phyloP scores from a whole-genome alignment of 768 basidiomycete genomes.

The Agaricus subrufescens region DNA sequence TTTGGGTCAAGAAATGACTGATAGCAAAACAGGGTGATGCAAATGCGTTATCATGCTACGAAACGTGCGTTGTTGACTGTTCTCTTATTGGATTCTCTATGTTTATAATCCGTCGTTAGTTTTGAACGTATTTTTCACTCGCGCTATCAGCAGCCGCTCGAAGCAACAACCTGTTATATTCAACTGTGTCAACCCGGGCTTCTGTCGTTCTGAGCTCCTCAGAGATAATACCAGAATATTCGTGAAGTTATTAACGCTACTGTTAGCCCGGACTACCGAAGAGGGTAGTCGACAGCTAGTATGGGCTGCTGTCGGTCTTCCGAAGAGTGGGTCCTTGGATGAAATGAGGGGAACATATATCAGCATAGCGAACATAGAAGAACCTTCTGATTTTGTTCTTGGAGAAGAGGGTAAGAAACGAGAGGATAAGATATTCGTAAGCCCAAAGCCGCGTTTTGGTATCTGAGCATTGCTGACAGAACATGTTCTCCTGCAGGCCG shows the following conservation, averaged over 20 bases:
- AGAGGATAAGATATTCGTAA: constrained; percentile 27
- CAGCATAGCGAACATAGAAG: constrained; percentile 17
- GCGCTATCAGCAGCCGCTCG: constrained; percentile 30
- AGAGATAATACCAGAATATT: background rate
- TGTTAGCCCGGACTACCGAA: constrained; percentile 34
- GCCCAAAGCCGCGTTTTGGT: background rate
- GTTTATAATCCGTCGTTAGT: constrained; percentile 21
- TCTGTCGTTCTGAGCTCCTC: constrained; percentile 32
- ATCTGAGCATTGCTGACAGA: too few relatives aligned
- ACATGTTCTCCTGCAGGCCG: background rate
- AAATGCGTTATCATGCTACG: constrained; percentile 22
- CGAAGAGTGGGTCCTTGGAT: background rate
- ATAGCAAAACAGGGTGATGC: background rate
- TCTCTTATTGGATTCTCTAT: background rate
- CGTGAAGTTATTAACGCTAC: background rate
- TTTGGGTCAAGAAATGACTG: background rate
- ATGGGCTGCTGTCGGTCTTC: constrained; percentile 25
- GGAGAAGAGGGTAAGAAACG: constrained; percentile 19
- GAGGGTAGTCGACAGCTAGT: constrained; percentile 30
- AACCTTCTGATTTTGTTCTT: constrained; percentile 25
- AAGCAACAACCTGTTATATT: constrained; percentile 25
- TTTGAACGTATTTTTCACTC: constrained; percentile 36
- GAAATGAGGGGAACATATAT: constrained; percentile 25
- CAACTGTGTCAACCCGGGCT: constrained; percentile 39
- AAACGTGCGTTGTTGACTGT: constrained; percentile 24